phyloP scores from a whole-genome alignment of 2,329 filamentous ascomycete species.

The Cephalotrichum gorgonifer region DNA sequence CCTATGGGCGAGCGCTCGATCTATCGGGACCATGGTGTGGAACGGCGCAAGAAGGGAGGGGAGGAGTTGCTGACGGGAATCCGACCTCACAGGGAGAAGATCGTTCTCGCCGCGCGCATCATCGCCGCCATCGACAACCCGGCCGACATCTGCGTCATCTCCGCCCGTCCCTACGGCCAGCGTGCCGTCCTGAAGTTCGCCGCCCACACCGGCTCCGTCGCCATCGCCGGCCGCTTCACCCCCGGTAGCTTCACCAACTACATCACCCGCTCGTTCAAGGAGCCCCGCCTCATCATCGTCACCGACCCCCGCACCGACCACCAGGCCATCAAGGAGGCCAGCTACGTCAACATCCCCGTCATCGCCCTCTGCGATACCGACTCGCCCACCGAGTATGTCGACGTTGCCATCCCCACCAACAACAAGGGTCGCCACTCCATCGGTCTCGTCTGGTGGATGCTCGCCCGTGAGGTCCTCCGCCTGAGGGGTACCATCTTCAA shows the following conservation, averaged over 20 bases:
- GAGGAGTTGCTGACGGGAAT: slow-evolving; percentile 13
- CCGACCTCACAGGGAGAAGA: slow-evolving; percentile 80
- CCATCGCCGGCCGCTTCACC: slow-evolving; percentile 99
- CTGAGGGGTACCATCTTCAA: slow-evolving; percentile 93
- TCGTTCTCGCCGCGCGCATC: slow-evolving; percentile 96
- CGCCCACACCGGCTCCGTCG: slow-evolving; percentile 91
- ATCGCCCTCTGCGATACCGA: slow-evolving; percentile 98
- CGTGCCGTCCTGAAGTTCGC: slow-evolving; percentile 99
- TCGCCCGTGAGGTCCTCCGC: slow-evolving; percentile 98
- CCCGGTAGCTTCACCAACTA: slow-evolving; percentile 99
- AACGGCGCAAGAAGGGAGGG: neutral
- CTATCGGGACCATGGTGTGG: neutral
- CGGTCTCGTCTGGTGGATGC: slow-evolving; percentile 98
- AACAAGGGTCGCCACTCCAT: slow-evolving; percentile 99
- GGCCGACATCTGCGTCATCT: slow-evolving; percentile 98
- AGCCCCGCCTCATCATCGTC: slow-evolving; percentile 98
- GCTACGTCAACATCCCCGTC: slow-evolving; percentile 99
- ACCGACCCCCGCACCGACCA: slow-evolving; percentile 99
- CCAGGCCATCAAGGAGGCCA: slow-evolving; percentile 99
- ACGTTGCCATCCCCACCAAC: slow-evolving; percentile 99
- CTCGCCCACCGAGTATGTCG: slow-evolving; percentile 98
- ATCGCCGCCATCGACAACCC: slow-evolving; percentile 99
- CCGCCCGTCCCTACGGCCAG: slow-evolving; percentile 98
- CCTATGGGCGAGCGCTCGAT: too few species aligned
- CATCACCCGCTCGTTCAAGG: slow-evolving; percentile 99